Percentiles rank a stretch among this genome's conserved stretches.
These are phyloP conservation scores for Pseudogymnoascus sp. DNA, from an alignment of 2,329 filamentous ascomycete species.

Conservation along the genomic window DNA sequence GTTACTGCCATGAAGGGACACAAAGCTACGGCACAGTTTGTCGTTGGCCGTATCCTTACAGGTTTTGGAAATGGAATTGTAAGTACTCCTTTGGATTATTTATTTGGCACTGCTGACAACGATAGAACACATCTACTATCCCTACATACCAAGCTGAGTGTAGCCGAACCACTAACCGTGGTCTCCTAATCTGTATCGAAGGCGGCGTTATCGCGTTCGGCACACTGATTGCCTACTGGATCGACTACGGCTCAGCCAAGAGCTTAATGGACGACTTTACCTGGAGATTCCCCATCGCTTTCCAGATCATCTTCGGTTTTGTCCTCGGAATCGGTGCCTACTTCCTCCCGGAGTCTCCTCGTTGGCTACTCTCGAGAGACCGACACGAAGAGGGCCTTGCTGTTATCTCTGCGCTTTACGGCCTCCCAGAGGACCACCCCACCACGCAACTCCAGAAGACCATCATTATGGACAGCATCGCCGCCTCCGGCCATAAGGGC, in stretches of 20 bases:
- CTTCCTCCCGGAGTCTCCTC: slow-evolving; percentile 90
- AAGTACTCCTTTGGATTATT: slow-evolving; percentile 11
- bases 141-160: slow-evolving; percentile 60
- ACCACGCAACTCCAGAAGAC: slow-evolving; percentile 27
- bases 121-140: slow-evolving; percentile 37
- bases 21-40: slow-evolving; percentile 45
- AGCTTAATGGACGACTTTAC: slow-evolving; percentile 77
- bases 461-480: slow-evolving; percentile 33
- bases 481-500: slow-evolving; percentile 27
- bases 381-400: slow-evolving; percentile 96
- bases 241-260: slow-evolving; percentile 83
- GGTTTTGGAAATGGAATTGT: slow-evolving; percentile 45
- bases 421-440: slow-evolving; percentile 43
- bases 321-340: slow-evolving; percentile 77
- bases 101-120: not conserved
- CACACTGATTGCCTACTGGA: slow-evolving; percentile 90
- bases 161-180: slow-evolving; percentile 35
- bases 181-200: slow-evolving; percentile 45
- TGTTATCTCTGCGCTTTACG: slow-evolving; percentile 93
- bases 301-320: slow-evolving; percentile 89
- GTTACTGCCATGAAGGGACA: slow-evolving; percentile 29
- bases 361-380: slow-evolving; percentile 94
- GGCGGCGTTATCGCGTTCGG: slow-evolving; percentile 50
- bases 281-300: slow-evolving; percentile 81
- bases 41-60: slow-evolving; percentile 43